Evolutionary conservation across 2,329 filamentous ascomycete species (phyloP).

Genomic region (Paraphaeosphaeria minitans): DNA sequence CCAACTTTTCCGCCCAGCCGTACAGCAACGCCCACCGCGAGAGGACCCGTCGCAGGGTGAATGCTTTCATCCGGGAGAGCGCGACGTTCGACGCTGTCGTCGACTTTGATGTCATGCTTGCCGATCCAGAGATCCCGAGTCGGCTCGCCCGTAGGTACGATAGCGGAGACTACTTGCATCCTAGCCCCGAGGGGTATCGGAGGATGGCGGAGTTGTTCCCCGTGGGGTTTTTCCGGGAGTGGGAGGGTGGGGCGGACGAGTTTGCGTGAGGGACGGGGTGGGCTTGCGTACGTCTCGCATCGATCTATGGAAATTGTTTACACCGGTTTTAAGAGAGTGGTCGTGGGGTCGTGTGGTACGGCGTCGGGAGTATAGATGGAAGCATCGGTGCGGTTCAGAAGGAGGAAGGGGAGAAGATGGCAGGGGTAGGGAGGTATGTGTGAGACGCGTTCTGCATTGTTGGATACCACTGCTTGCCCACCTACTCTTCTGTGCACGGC

Average conservation of each 20-base stretch:
- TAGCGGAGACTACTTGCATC: constrained; percentile 69
- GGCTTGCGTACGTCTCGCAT: no score
- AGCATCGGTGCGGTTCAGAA: no score
- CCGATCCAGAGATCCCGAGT: constrained; percentile 56
- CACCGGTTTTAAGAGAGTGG: no score
- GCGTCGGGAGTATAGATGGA: no score
- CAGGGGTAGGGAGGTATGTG: neutral
- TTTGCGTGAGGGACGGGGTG: constrained; percentile 17
- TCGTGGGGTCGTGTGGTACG: no score
- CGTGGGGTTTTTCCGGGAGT: constrained; percentile 56
- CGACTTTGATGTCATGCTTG: constrained; percentile 65
- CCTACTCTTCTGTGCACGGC: neutral
- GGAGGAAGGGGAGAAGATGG: neutral
- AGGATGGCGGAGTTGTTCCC: constrained; percentile 64
- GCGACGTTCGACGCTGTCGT: constrained; percentile 64
- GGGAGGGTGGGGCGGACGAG: constrained; percentile 25
- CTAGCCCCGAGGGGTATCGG: constrained; percentile 64
- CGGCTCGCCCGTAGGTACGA: constrained; percentile 59
- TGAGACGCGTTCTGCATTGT: neutral
- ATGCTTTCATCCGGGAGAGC: constrained; percentile 63
- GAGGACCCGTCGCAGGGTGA: constrained; percentile 61
- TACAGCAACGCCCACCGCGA: constrained; percentile 64
- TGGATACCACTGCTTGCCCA: neutral
- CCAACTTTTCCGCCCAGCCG: constrained; percentile 51
- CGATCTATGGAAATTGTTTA: no score